Base-by-base conservation (phyloP, 805 yeast genomes). In the Priceomyces haplophilus region DNA sequence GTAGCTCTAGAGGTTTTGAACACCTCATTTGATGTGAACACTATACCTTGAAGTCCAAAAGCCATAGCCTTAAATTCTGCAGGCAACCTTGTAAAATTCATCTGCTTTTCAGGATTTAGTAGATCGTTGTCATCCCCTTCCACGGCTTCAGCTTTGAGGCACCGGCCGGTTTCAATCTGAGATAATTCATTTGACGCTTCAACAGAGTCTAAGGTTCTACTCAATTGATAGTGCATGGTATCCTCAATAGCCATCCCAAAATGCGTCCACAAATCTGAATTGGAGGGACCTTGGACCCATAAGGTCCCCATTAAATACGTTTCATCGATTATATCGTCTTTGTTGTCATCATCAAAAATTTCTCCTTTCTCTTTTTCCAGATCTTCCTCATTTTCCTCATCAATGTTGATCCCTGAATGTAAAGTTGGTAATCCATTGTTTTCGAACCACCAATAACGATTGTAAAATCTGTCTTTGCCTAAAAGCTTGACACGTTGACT, bases 381-480 rank as follows among this genome's bases (percentile, higher is more conserved):
- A 0, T 65, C 72, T 1, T 69, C 69, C 1, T 69, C 75, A 2
- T 65, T 67, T 10, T 71, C 73, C 1, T 68, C 78, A 3, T 61
- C 78, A 0, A 58, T 75, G 16, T 56, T 67, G 3, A 54, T 35
- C 29, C 62, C 59, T 10, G 67, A 68, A 40, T 67, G 71, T 30
- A 73, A 54, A 6, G 72, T 70, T 3, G 89, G 88, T 37, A 88
- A 69, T 0, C 98, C 99, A 55, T 85, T 84, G 48, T 75, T 73
- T 55, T 91, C 98, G 57, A 89, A 81, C 96, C 96, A 93, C 95
- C 96, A 93, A 60, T 91, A 93, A 50, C 90, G 72, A 65, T 93
- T 93, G 60, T 72, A 89, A 45, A 79, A 77, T 39, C 96, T 69
- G 61, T 93, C 99, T 45, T 81, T 75, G 2, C 99, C 99, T 20